Percentiles rank a stretch among this genome's conserved stretches.
Conservation (phyloP, 2,329 filamentous ascomycete species). For the Pseudocercospora musae region DNA sequence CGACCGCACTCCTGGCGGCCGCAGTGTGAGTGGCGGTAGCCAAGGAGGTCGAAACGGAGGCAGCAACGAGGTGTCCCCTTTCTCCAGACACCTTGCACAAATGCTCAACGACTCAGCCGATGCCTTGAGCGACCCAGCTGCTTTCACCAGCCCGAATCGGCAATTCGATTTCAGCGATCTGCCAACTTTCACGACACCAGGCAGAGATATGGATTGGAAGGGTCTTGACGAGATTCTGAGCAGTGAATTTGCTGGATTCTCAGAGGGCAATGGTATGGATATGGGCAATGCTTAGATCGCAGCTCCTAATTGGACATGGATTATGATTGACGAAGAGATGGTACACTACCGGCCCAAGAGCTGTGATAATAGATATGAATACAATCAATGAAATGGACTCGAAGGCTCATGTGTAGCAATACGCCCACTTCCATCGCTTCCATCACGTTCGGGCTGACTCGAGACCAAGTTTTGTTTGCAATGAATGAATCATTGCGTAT, state of each 20-base stretch:
- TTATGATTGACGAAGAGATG: not conserved
- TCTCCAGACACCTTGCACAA: slow-evolving; percentile 62
- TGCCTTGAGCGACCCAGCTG: slow-evolving; percentile 17
- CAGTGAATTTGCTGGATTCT: slow-evolving; percentile 28
- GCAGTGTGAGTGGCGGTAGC: slow-evolving; percentile 25
- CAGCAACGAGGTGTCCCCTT: slow-evolving; percentile 49
- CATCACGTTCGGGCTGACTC: too few species aligned
- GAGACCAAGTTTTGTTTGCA: too few species aligned
- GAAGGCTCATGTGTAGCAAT: too few species aligned
- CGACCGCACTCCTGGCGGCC: slow-evolving; percentile 32
- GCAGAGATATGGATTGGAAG: slow-evolving; percentile 30
- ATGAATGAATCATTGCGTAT: too few species aligned
- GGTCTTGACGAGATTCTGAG: slow-evolving; percentile 30
- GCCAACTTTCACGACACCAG: slow-evolving; percentile 33
- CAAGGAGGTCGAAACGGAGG: slow-evolving; percentile 4
- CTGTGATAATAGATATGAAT: not conserved
- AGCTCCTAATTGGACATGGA: not conserved
- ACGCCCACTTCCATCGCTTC: too few species aligned
- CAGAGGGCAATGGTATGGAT: not conserved
- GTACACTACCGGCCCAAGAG: not conserved
- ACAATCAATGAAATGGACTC: too few species aligned
- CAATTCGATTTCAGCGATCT: slow-evolving; percentile 34
- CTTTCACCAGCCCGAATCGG: slow-evolving; percentile 30
- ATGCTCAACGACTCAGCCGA: slow-evolving; percentile 54
- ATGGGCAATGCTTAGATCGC: not conserved